Base-by-base conservation (phyloP, 2,329 filamentous ascomycete species). In the Hypoxylon sp. region DNA sequence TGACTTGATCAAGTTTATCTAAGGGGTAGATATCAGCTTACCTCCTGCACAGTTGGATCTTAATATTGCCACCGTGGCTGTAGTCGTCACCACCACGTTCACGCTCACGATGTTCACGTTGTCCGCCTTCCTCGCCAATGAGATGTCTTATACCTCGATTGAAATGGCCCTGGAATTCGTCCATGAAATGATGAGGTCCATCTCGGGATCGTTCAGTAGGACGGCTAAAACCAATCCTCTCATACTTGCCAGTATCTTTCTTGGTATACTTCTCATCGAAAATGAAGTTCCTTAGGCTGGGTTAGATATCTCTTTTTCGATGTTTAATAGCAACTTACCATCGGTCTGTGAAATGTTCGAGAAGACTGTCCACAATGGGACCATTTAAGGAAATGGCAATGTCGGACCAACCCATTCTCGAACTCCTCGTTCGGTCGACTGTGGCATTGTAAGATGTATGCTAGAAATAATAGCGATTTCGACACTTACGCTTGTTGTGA, bases 321-420 rank as follows among this genome's bases (percentile, higher is more conserved):
- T 14, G n/a, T 14, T 8, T 9, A 11, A 3, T 6, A 14, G 6
- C 4, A 10, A 65, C 80, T 35, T 68, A 87, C 94, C 94, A 98
- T 73, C 94, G 85, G 76, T 97, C 91, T 1, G 90, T 86, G 74
- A 98, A 97, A 78, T 97, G 94, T 4, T 87, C 86, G 33, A 89
- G 84, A 33, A 97, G 83, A 78, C 92, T 94, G 69, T 91, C 84
- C 0, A 95, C 90, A 9, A 93, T 91, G 0, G 90, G 90, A 0
- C 94, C 94, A 13, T 86, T 86, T 63, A 97, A 79, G 73, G 90
- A 94, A 62, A 98, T 84, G 10, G 92, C 90, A 65, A 97, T 88
- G 79, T 97, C 94, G 13, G 92, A 93, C 94, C 94, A 97, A 19
- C 94, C 94, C 94, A 97, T 97, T 66, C 94, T 88, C 2, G 92